Evolutionary conservation across 2,329 filamentous ascomycete genomes (phyloP).

Genomic region (Fusarium secorum): DNA sequence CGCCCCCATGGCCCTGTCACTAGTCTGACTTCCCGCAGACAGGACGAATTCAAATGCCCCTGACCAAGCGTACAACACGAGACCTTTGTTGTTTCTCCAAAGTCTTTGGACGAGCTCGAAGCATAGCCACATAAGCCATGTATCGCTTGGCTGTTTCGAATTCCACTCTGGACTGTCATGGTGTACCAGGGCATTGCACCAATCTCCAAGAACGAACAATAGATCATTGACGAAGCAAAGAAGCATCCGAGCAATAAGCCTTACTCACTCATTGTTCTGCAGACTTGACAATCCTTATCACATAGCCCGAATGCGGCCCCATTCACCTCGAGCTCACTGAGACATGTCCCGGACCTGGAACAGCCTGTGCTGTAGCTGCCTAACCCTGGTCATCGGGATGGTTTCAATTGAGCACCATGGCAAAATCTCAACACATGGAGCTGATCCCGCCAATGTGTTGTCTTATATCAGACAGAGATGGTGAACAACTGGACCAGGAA

Average conservation of each 20-base stretch:
- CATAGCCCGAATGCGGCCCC: not conserved
- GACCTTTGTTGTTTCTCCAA: not conserved
- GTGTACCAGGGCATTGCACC: not conserved
- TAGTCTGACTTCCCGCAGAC: not conserved
- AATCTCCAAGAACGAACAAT: not conserved
- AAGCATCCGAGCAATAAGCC: not conserved
- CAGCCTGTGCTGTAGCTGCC: conserved; percentile 6
- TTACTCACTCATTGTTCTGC: not conserved
- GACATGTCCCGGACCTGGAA: conserved; percentile 26
- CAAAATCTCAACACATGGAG: conserved; percentile 8
- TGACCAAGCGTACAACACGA: not conserved
- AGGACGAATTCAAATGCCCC: not conserved
- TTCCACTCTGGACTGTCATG: not conserved
- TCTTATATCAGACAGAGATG: not conserved
- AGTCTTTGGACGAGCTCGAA: not conserved
- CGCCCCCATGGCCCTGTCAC: conserved; percentile 7
- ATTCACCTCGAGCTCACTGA: conserved; percentile 1
- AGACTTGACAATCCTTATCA: conserved; percentile 6
- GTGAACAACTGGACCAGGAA: conserved; percentile 2
- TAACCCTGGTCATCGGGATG: conserved; percentile 20
- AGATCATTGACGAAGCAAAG: not conserved
- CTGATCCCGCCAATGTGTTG: conserved; percentile 4
- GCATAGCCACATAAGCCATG: conserved; percentile 7
- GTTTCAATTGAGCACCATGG: conserved; percentile 18
- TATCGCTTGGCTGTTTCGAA: conserved; percentile 6